Conservation (phyloP, 495 filamentous ascomycete species). For the Lasiosphaeria miniovina region DNA sequence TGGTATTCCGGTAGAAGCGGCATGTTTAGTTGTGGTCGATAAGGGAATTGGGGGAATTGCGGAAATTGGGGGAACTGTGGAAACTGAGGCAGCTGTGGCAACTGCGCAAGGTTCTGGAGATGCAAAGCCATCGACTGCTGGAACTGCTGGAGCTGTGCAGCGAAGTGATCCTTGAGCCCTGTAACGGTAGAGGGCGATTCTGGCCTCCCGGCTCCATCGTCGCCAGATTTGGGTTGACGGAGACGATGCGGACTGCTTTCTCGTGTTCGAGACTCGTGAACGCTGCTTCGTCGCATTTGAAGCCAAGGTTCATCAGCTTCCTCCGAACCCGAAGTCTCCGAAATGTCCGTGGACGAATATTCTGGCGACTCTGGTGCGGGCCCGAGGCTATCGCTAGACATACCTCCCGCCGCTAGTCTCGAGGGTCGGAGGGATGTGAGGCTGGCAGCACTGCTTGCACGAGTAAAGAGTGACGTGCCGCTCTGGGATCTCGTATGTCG, state of each 20-base stretch:
- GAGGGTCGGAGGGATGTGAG: constrained; percentile 56
- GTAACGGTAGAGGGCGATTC: constrained; percentile 61
- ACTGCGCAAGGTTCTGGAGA: constrained; percentile 27
- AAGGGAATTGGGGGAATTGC: constrained; percentile 19
- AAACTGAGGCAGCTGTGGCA: constrained; percentile 14
- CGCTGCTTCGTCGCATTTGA: constrained; percentile 33
- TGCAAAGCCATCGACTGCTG: constrained; percentile 61
- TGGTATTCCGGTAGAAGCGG: constrained; percentile 70
- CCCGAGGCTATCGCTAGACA: constrained; percentile 32
- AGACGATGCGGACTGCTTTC: constrained; percentile 25
- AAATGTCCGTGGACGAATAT: constrained; percentile 35
- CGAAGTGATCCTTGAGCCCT: constrained; percentile 73
- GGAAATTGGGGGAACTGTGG: constrained; percentile 6
- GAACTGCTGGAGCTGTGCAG: constrained; percentile 74
- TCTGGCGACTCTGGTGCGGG: constrained; percentile 42
- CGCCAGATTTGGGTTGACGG: constrained; percentile 21
- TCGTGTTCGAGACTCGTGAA: constrained; percentile 3
- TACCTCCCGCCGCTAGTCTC: constrained; percentile 37
- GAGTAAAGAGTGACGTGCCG: constrained; percentile 46
- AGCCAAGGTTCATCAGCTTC: constrained; percentile 37
- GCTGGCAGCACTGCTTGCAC: constrained; percentile 64
- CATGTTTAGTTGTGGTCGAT: constrained; percentile 40
- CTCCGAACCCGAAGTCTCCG: constrained; percentile 35
- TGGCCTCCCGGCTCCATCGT: constrained; percentile 33
- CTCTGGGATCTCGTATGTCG: constrained; percentile 59